Evolutionary conservation across 106 monocot genomes (phyloP), one percentile per base, ranked within the genome.

Genomic region (Dendrobium nobile): DNA sequence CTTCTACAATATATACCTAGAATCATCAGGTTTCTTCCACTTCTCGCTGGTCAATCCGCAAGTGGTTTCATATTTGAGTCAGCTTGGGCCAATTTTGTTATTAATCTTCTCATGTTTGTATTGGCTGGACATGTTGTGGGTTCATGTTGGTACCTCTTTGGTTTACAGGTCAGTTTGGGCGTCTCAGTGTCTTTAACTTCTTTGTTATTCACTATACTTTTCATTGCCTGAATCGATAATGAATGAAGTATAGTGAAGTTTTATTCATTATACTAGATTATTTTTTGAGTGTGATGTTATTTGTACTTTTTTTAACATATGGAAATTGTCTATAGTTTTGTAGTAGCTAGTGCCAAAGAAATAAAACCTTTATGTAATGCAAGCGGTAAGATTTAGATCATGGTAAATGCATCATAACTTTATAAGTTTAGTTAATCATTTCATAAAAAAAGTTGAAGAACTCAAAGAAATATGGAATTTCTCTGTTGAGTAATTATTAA

Each of bases 61-160:
- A 90, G 87, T 84, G 90, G 92, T 22, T 97, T 97, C 86, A 97
- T 94, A 51, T 97, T 97, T 88, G 97, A 97, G 86, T 94, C 97
- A 9, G 92, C 92, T 40, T 94, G 97, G 94, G 88, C 97, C 61
- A 97, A 91, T 82, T 94, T 97, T 84, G 87, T 97, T 41, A 91
- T 94, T 72, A 97, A 92, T 78, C 94, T 97, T 85, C 91, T 97
- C 9, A 92, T 94, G 94, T 94, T 92, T 92, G 82, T 92, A 41
- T 88, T 97, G 75, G 92, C 94, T 82, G 92, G 97, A 11, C 94
- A 97, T 87, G 97, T 97, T 75, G 91, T 94, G 18, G 97, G 97
- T 77, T 97, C 97, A 40, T 90, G 87, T 73, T 97, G 97, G 97
- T 97, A 97, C 81, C 94, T 97, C 48, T 92, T 97, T 58, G 90